phyloP scores from a whole-genome alignment of 768 basidiomycete genomes.

The Termitomyces sp. region DNA sequence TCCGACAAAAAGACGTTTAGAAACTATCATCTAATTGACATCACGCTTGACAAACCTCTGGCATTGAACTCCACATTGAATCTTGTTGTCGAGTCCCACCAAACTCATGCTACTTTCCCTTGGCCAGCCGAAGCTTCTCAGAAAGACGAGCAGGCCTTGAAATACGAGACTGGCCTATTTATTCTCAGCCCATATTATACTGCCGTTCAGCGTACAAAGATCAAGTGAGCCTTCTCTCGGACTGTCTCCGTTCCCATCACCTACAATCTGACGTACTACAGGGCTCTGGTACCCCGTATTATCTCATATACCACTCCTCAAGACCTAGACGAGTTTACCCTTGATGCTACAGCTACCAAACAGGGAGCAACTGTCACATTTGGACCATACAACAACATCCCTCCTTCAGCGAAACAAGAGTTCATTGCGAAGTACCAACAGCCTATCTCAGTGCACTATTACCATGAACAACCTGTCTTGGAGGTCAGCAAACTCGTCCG shows the following conservation, averaged over 20 bases:
- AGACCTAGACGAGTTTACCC: slow-evolving; percentile 50
- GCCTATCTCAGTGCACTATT: slow-evolving; percentile 70
- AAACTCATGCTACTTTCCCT: slow-evolving; percentile 72
- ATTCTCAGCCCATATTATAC: slow-evolving; percentile 83
- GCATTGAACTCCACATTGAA: slow-evolving; percentile 58
- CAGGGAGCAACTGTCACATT: slow-evolving; percentile 81
- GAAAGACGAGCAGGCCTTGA: slow-evolving; percentile 70
- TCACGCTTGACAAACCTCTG: slow-evolving; percentile 58
- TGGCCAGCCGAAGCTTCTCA: slow-evolving; percentile 73
- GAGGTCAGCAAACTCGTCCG: slow-evolving; percentile 71
- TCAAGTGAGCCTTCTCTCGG: slow-evolving; percentile 54
- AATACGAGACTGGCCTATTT: slow-evolving; percentile 72
- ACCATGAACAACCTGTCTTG: slow-evolving; percentile 75
- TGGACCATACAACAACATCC: slow-evolving; percentile 80
- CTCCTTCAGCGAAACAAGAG: slow-evolving; percentile 46
- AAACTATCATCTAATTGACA: slow-evolving; percentile 49
- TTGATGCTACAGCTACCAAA: slow-evolving; percentile 59
- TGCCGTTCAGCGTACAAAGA: slow-evolving; percentile 77
- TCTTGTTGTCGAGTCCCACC: slow-evolving; percentile 72
- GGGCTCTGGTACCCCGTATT: slow-evolving; percentile 67
- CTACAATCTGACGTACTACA: slow-evolving; percentile 20
- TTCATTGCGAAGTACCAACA: slow-evolving; percentile 63
- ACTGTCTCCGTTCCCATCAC: neutral
- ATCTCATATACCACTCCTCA: slow-evolving; percentile 68
- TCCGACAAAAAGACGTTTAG: slow-evolving; percentile 18